Evolutionary conservation across 805 yeast species (phyloP).

Genomic region (Cephaloascus fragrans): DNA sequence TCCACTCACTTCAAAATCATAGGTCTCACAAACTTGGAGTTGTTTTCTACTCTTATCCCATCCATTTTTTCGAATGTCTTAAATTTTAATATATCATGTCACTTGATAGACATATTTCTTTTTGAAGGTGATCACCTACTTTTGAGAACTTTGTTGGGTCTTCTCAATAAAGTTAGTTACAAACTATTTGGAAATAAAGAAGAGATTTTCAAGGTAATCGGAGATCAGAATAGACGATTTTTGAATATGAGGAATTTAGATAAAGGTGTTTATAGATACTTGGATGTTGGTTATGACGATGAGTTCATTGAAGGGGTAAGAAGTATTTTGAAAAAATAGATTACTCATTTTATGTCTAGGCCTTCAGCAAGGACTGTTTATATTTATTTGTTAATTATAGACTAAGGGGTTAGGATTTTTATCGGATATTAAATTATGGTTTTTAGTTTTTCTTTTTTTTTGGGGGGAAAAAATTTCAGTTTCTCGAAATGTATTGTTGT

Average conservation of each 20-base stretch:
- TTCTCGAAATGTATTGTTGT: too few relatives aligned
- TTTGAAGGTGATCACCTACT: constrained; percentile 55
- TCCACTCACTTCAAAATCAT: constrained; percentile 38
- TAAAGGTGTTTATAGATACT: constrained; percentile 14
- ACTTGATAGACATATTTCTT: constrained; percentile 47
- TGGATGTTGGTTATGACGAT: constrained; percentile 40
- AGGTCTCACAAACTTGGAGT: constrained; percentile 28
- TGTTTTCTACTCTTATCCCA: constrained; percentile 32
- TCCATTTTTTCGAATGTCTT: constrained; percentile 36
- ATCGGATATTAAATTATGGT: too few relatives aligned
- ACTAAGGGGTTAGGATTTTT: too few relatives aligned
- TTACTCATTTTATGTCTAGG: too few relatives aligned
- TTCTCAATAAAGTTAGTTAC: constrained; percentile 36
- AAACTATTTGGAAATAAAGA: constrained; percentile 40
- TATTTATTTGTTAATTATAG: too few relatives aligned
- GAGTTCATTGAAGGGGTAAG: constrained; percentile 36
- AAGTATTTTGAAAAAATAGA: not conserved
- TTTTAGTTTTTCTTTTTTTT: too few relatives aligned
- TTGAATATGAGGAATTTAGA: not conserved
- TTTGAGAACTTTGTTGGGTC: constrained; percentile 41
- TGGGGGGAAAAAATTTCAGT: too few relatives aligned
- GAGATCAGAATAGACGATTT: constrained; percentile 11
- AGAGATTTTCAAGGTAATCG: constrained; percentile 35
- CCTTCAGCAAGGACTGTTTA: too few relatives aligned
- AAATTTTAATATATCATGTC: constrained; percentile 33